phyloP scores from a whole-genome alignment of 2,329 filamentous ascomycete genomes.

The Cladophialophora chaetospira region DNA sequence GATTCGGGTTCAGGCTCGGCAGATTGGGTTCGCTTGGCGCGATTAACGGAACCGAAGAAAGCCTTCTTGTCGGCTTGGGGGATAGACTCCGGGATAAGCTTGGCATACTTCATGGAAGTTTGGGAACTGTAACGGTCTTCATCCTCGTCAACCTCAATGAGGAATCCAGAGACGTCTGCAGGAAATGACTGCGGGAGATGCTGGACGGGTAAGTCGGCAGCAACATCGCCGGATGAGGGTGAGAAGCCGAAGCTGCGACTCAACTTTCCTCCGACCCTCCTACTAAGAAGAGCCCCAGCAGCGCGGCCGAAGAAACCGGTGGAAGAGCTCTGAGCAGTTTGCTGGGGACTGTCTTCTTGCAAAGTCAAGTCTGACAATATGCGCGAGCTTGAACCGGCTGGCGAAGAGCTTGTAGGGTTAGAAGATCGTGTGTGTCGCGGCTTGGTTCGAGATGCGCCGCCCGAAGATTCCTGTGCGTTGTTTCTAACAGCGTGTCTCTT shows the following conservation, averaged over 20 bases:
- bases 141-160: neutral
- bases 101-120: constrained; percentile 17
- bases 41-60: neutral
- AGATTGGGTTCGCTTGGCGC: neutral
- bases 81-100: constrained; percentile 22
- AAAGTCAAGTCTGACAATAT: neutral
- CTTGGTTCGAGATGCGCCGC: constrained; percentile 3
- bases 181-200: no score
- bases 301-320: neutral
- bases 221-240: neutral
- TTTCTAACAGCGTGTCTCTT: constrained; percentile 22
- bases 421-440: neutral
- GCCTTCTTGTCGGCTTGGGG: constrained; percentile 15
- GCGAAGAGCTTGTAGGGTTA: neutral
- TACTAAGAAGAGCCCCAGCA: neutral
- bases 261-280: neutral
- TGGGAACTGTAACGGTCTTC: neutral
- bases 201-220: neutral
- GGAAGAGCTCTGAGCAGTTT: neutral
- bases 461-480: constrained; percentile 1
- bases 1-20: neutral
- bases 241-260: neutral
- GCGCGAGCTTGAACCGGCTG: neutral
- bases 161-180: neutral
- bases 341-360: neutral